Conservation (phyloP, 257 asterid genomes). For the Solanum sejunctum region DNA sequence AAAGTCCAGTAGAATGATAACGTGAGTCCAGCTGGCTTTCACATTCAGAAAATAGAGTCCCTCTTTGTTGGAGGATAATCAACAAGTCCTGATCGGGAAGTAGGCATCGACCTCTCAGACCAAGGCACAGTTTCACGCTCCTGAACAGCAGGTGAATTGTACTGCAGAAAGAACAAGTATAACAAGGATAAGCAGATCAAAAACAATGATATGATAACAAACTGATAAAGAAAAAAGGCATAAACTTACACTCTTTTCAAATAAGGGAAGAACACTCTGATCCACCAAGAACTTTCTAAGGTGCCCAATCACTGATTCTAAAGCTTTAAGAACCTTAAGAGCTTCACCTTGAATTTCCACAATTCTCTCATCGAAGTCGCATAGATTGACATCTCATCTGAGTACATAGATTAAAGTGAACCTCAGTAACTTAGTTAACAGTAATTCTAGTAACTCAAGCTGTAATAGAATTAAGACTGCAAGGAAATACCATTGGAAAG, state of each 20-base stretch:
- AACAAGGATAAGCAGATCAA: background rate
- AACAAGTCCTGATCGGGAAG: background rate
- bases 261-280: constrained; percentile 70
- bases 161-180: constrained; percentile 21
- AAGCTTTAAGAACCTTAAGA: constrained; percentile 60
- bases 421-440: background rate
- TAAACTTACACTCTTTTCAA: constrained; percentile 66
- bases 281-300: constrained; percentile 84
- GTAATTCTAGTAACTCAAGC: background rate
- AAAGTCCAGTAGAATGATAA: constrained; percentile 25
- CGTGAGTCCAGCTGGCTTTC: constrained; percentile 51
- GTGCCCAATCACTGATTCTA: constrained; percentile 74
- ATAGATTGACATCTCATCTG: constrained; percentile 62
- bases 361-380: constrained; percentile 67
- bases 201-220: background rate
- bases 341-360: constrained; percentile 87
- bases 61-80: constrained; percentile 26
- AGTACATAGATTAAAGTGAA: background rate
- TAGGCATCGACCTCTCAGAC: constrained; percentile 27
- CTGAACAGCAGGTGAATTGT: constrained; percentile 38
- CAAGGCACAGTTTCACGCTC: constrained; percentile 57
- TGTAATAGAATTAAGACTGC: background rate
- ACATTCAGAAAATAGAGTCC: constrained; percentile 44
- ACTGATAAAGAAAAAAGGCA: background rate
- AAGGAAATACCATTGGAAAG: constrained; percentile 44